Evolutionary conservation across 2,329 filamentous ascomycete species (phyloP), one percentile per base, ranked within the genome.

Genomic region (Botrytis cinerea): DNA sequence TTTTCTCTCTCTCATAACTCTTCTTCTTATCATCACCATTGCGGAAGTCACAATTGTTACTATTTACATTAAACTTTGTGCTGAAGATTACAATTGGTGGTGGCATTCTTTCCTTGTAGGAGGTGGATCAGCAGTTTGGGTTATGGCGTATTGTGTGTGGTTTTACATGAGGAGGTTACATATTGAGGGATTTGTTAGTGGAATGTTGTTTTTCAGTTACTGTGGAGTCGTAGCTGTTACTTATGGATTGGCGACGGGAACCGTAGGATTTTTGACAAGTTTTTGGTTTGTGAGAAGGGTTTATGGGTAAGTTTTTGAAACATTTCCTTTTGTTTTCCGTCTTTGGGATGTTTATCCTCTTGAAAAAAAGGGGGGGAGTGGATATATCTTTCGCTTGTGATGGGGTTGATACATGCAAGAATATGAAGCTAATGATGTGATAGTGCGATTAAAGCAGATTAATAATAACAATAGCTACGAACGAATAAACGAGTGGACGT

Each of bases 81-180:
- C 89, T 2, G 94, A 97, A 87, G 94, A 97, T 82, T 92, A 96
- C 83, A 88, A 93, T 81, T 97, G 94, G 94, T 96, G 93, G 93
- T 97, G 93, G 93, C 92, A 93, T 81, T 93, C 92, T 70, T 96
- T 97, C 84, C 83, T 93, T 67, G 88, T 94, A 14, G 94, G 94
- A 62, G 92, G 91, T 66, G 89, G 91, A 77, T 93, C 91, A 77
- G 89, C 92, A 10, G 82, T 93, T 74, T 97, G 93, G 93, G 89
- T 97, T 54, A 96, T 95, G 80, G 81, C 89, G 54, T 97, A 96
- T 84, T 93, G 92, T 81, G 84, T 91, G 68, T 97, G 93, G 91
- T 97, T 95, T 84, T 97, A 93, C 83, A 87, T 90, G 78, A 90
- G 89, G 76, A 93, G 93, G 82, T 86, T 97, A 73, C 92, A 95